phyloP scores from a whole-genome alignment of 805 yeast species.

The Wickerhamomyces kurtzmanii region DNA sequence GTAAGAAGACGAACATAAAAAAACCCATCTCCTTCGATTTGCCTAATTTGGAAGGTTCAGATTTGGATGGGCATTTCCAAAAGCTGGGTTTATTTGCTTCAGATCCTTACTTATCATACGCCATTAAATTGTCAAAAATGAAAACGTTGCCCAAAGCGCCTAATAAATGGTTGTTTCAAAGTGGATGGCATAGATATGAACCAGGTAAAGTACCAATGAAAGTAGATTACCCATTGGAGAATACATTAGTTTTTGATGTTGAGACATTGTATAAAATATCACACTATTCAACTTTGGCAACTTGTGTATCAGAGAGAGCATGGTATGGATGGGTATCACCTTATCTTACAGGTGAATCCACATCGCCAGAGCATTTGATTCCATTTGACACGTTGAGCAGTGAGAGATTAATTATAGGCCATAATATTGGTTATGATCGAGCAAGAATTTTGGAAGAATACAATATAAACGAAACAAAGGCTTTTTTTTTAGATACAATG shows the following conservation, averaged over 20 bases:
- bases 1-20: slow-evolving; percentile 56
- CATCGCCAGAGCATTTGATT: slow-evolving; percentile 47
- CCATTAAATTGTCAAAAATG: slow-evolving; percentile 29
- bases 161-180: slow-evolving; percentile 37
- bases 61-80: slow-evolving; percentile 80
- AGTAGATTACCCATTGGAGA: slow-evolving; percentile 65
- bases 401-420: slow-evolving; percentile 71
- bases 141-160: slow-evolving; percentile 34
- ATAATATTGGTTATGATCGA: slow-evolving; percentile 85
- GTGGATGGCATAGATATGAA: slow-evolving; percentile 82
- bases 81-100: slow-evolving; percentile 51
- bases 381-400: slow-evolving; percentile 49
- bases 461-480: slow-evolving; percentile 50
- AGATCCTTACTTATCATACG: slow-evolving; percentile 48
- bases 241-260: slow-evolving; percentile 75
- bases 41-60: slow-evolving; percentile 65
- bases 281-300: slow-evolving; percentile 69
- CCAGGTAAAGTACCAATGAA: slow-evolving; percentile 38
- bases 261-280: slow-evolving; percentile 76
- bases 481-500: slow-evolving; percentile 85
- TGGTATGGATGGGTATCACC: slow-evolving; percentile 98
- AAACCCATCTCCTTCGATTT: slow-evolving; percentile 51
- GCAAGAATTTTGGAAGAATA: slow-evolving; percentile 84
- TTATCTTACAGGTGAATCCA: slow-evolving; percentile 45
- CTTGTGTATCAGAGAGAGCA: slow-evolving; percentile 65